Evolutionary conservation across 768 basidiomycete genomes (phyloP).

Genomic region (Trametes cubensis): DNA sequence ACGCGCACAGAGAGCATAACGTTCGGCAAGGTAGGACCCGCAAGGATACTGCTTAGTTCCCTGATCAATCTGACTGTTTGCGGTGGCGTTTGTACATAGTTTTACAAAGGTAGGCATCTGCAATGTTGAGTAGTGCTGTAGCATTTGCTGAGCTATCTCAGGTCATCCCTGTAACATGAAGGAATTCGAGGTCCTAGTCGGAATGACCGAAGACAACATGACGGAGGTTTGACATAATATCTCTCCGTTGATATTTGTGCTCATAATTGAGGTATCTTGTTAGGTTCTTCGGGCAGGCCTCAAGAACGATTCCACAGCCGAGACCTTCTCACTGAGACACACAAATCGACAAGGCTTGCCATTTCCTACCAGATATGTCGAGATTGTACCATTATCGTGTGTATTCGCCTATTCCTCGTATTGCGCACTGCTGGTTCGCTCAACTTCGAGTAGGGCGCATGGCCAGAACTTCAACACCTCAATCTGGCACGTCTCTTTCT

Average conservation of each 20-base stretch:
- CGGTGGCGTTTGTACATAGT: slow-evolving; percentile 28
- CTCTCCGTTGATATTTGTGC: background rate
- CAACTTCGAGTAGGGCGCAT: slow-evolving; percentile 55
- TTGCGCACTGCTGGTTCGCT: background rate
- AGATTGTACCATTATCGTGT: slow-evolving; percentile 76
- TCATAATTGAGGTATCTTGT: background rate
- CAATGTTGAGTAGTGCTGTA: background rate
- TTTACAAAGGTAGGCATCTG: slow-evolving; percentile 36
- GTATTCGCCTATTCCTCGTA: slow-evolving; percentile 28
- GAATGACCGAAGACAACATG: slow-evolving; percentile 65
- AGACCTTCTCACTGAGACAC: slow-evolving; percentile 64
- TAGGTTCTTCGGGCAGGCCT: slow-evolving; percentile 57
- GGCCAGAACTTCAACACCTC: slow-evolving; percentile 76
- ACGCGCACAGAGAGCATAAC: slow-evolving; percentile 60
- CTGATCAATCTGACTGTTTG: slow-evolving; percentile 19
- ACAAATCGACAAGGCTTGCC: slow-evolving; percentile 56
- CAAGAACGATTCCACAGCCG: slow-evolving; percentile 64
- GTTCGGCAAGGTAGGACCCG: slow-evolving; percentile 70
- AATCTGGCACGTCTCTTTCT: slow-evolving; percentile 72
- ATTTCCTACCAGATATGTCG: slow-evolving; percentile 71
- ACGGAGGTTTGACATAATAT: slow-evolving; percentile 44
- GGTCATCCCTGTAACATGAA: slow-evolving; percentile 87
- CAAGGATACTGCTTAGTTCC: background rate
- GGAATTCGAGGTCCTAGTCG: slow-evolving; percentile 75
- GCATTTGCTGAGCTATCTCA: slow-evolving; percentile 30